Evolutionary conservation across 345 rosid species (phyloP), one percentile per base, ranked within the genome.

Genomic region (Eucalyptus cloeziana): DNA sequence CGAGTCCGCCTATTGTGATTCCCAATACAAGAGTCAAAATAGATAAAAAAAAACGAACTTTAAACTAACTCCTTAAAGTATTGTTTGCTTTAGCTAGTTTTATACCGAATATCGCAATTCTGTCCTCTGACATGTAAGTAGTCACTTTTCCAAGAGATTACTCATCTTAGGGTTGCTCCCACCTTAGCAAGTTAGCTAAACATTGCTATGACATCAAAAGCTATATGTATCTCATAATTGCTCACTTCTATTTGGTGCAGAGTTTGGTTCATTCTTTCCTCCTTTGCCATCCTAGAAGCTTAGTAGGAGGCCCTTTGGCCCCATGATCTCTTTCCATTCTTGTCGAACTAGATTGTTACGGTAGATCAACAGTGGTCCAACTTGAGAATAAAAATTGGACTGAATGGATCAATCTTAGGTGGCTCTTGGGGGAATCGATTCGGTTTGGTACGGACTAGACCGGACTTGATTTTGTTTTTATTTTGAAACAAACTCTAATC

Each of bases 31-130:
- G 54, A 51, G 3, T 16, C 54, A 51, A 0, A 51, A 51, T 51
- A 51, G 54, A 21, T 51, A 15, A 51, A 51, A 3, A 52, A 9
- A n/a, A n/a, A n/a, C n/a, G n/a, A 52, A 52, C 2, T 52, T 52
- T 19, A 52, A 1, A 24, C 11, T 58, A 58, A 58, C n/a, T 25
- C 7, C 13, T 27, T 58, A 24, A 58, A 12, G n/a, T 10, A 25
- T 5, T 58, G 14, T 58, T 10, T 1, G 3, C 13, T 58, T 58
- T 58, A 27, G 3, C 7, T 37, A 37, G 1, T 58, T 27, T 0
- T 11, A 58, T 58, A 1, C 3, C 0, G 0, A 58, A 8, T 11
- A 22, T 56, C 1, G 0, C 12, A 11, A 0, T 11, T 58, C 0
- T 58, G 0, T 25, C 3, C 7, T 1, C 25, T 58, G 11, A 10